Base-by-base conservation (phyloP, 1,284 basidiomycete genomes). In the Boletus coffeatus region DNA sequence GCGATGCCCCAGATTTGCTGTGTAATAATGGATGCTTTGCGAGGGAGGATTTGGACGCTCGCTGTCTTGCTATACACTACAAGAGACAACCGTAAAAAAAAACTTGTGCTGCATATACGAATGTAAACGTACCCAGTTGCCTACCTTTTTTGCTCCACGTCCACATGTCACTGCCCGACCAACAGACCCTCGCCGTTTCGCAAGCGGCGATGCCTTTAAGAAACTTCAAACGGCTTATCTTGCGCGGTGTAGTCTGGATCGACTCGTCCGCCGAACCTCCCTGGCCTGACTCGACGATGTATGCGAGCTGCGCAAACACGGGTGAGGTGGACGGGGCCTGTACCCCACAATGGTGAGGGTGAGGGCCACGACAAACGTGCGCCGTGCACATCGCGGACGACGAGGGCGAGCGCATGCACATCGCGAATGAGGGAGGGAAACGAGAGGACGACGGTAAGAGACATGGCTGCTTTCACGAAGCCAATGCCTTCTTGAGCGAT, bases 111-210 rank as follows among this genome's bases (percentile, higher is more conserved):
- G 39, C 14, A 16, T n/a, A 2, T 14, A 50, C 25, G 18, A 32
- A 25, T 6, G 18, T 5, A 36, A 53, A 68, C 78, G 43, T 61
- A 86, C 96, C 96, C 5, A 99, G 81, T 74, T 99, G 97, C 0
- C 97, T 97, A 37, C 83, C 84, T 75, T 98, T 98, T 29, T 91
- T 94, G 0, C 96, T 96, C 96, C 96, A 99, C 0, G 96, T 97
- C 77, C 87, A 98, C 0, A 98, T 83, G n/a, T 88, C 85, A n/a
- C 73, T 74, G 16, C 83, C 82, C 1, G 95, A 97, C 89, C 93
- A 99, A 72, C 93, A 96, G 2, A 88, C 94, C 21, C 92, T 94
- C 32, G 94, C 92, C 29, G 87, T 88, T 70, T 92, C 90, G 65
- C 91, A 93, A 0, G 95, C 94, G 1, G 95, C 93, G 4, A 96